Conservation (phyloP, 345 rosid species). For the Euphorbia tirucalli region DNA sequence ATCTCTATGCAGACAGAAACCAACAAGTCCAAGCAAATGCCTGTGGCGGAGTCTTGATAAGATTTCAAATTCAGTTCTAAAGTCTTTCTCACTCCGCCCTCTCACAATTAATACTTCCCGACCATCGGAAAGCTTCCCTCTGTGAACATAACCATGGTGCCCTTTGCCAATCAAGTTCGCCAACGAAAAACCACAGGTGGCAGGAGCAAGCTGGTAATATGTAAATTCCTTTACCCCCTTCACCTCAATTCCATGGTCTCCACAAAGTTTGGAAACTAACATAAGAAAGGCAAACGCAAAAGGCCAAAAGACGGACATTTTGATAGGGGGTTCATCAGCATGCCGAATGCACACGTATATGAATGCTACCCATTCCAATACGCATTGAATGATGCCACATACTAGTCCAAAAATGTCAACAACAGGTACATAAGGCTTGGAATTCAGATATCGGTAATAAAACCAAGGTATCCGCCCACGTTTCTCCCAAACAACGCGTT, state of each 20-base stretch:
- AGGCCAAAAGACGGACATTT: slow-evolving; percentile 1
- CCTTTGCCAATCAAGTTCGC: slow-evolving; percentile 83
- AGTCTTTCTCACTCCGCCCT: slow-evolving; percentile 66
- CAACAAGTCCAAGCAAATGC: slow-evolving; percentile 76
- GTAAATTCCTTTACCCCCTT: slow-evolving; percentile 60
- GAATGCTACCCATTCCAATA: not conserved
- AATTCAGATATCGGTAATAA: slow-evolving; percentile 1
- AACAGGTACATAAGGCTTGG: not conserved
- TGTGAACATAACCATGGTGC: slow-evolving; percentile 77
- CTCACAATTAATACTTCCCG: slow-evolving; percentile 82
- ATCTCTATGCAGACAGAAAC: slow-evolving; percentile 68
- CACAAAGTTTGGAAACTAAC: not conserved
- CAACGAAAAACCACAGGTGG: slow-evolving; percentile 60
- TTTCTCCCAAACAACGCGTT: not conserved
- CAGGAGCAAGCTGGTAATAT: slow-evolving; percentile 59
- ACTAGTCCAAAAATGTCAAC: not conserved
- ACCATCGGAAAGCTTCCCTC: slow-evolving; percentile 63
- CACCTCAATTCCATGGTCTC: not conserved
- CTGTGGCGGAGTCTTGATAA: slow-evolving; percentile 76
- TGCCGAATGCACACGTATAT: too few relatives aligned
- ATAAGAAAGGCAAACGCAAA: not conserved
- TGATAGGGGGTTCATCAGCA: not conserved
- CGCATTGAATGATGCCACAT: not conserved
- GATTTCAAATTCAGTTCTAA: slow-evolving; percentile 70
- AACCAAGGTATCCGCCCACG: not conserved